Conservation (phyloP, 257 asterid genomes). For the Solanum appendiculatum region DNA sequence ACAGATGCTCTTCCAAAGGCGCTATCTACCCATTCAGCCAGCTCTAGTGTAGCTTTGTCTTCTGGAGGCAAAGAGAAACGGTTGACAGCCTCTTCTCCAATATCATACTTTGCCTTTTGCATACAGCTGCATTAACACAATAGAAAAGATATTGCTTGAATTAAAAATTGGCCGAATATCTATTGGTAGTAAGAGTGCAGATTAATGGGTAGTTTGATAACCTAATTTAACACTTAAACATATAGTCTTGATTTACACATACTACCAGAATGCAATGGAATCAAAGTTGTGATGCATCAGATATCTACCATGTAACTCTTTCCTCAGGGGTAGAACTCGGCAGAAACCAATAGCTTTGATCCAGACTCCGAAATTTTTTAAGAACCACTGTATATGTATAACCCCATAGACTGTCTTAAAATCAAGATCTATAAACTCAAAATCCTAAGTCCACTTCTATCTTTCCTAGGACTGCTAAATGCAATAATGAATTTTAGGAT, state of each 20-base stretch:
- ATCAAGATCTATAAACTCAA: background rate
- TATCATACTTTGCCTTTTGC: slow-evolving; percentile 96
- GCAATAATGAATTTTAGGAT: background rate
- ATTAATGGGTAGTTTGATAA: background rate
- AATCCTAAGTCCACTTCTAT: background rate
- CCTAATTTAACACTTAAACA: background rate
- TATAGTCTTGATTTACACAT: background rate
- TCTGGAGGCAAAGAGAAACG: slow-evolving; percentile 94
- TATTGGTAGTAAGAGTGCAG: background rate
- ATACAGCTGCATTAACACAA: slow-evolving; percentile 53
- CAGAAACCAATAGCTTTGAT: background rate
- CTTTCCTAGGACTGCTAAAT: background rate
- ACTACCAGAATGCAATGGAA: background rate
- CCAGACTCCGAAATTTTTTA: background rate
- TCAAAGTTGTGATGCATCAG: background rate
- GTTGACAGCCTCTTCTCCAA: slow-evolving; percentile 90
- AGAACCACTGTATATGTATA: background rate
- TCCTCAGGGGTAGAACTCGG: background rate
- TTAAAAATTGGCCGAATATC: background rate
- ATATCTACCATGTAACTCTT: background rate
- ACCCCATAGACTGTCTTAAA: background rate
- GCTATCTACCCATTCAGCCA: slow-evolving; percentile 95
- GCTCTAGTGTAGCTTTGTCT: slow-evolving; percentile 87
- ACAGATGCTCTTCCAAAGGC: slow-evolving; percentile 82
- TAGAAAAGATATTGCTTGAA: background rate